phyloP scores from a whole-genome alignment of 441 rosid species.

The Erysimum pusillum region DNA sequence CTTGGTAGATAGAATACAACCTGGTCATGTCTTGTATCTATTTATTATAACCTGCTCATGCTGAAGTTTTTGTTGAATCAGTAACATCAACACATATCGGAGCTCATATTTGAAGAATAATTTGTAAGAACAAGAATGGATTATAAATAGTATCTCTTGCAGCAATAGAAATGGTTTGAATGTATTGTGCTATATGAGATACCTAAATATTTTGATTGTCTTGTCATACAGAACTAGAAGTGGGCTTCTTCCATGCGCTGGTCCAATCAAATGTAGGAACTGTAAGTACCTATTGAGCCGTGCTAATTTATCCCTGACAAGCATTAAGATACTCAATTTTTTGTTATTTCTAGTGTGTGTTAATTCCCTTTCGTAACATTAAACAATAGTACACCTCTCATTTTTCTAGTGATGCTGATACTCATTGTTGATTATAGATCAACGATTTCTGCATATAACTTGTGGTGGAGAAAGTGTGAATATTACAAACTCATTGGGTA shows the following conservation, averaged over 20 bases:
- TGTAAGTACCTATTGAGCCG: conserved; percentile 13
- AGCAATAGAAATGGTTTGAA: conserved; percentile 4
- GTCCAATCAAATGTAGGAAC: conserved; percentile 52
- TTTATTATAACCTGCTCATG: not conserved
- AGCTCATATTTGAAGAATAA: conserved; percentile 51
- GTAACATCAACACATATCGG: conserved; percentile 69
- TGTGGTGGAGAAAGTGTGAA: conserved; percentile 63
- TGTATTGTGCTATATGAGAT: not conserved
- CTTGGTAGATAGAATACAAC: not conserved
- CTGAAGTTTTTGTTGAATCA: conserved; percentile 53
- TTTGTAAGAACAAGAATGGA: conserved; percentile 51
- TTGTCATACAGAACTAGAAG: conserved; percentile 42
- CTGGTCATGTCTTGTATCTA: conserved; percentile 16
- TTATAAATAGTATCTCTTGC: not conserved
- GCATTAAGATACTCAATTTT: not conserved
- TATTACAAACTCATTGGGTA: conserved; percentile 47
- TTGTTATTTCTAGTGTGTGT: too few relatives aligned
- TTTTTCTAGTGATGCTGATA: conserved; percentile 3
- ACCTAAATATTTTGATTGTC: not conserved
- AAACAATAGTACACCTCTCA: not conserved
- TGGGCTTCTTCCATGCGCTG: conserved; percentile 61
- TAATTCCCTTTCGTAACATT: not conserved
- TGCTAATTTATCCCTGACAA: not conserved
- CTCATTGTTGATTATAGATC: conserved; percentile 49
- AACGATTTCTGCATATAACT: conserved; percentile 60